Conservation (phyloP, 768 basidiomycete genomes). For the Leccinum ochraceum region DNA sequence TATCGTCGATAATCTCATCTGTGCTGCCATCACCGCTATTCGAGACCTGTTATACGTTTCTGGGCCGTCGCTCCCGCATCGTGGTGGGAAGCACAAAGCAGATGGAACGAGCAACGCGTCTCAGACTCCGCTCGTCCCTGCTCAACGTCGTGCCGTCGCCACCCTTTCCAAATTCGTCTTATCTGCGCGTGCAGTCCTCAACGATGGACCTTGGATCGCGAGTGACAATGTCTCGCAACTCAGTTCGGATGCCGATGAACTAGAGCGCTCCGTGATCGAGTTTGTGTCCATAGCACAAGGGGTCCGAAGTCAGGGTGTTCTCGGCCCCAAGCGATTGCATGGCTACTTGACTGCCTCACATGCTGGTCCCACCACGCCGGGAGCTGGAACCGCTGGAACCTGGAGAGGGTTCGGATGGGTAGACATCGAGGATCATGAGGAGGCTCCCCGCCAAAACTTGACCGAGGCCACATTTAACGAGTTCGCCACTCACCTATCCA, state of each 20-base stretch:
- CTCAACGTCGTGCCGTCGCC: constrained; percentile 80
- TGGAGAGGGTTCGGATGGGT: constrained; percentile 62
- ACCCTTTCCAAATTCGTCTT: constrained; percentile 87
- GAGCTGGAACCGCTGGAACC: constrained; percentile 50
- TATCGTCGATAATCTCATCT: constrained; percentile 61
- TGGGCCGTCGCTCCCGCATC: constrained; percentile 55
- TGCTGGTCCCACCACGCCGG: constrained; percentile 43
- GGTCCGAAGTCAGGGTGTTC: constrained; percentile 27
- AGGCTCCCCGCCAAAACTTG: constrained; percentile 31
- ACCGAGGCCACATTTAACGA: constrained; percentile 34
- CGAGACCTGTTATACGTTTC: constrained; percentile 71
- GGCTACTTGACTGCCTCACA: constrained; percentile 39
- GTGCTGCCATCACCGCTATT: constrained; percentile 59
- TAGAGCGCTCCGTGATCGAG: constrained; percentile 65
- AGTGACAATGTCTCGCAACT: constrained; percentile 44
- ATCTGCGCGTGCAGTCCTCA: constrained; percentile 78
- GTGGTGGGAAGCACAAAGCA: constrained; percentile 43
- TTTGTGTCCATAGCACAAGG: constrained; percentile 67
- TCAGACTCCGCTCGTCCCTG: constrained; percentile 65
- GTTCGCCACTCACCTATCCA: constrained; percentile 27
- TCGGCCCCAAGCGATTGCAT: constrained; percentile 36
- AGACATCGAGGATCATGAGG: constrained; percentile 34
- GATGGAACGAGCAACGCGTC: constrained; percentile 38
- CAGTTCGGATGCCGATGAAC: constrained; percentile 68
- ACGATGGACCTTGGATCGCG: constrained; percentile 33